Evolutionary conservation across 257 asterid genomes (phyloP).

Genomic region (Lycium ferocissimum): DNA sequence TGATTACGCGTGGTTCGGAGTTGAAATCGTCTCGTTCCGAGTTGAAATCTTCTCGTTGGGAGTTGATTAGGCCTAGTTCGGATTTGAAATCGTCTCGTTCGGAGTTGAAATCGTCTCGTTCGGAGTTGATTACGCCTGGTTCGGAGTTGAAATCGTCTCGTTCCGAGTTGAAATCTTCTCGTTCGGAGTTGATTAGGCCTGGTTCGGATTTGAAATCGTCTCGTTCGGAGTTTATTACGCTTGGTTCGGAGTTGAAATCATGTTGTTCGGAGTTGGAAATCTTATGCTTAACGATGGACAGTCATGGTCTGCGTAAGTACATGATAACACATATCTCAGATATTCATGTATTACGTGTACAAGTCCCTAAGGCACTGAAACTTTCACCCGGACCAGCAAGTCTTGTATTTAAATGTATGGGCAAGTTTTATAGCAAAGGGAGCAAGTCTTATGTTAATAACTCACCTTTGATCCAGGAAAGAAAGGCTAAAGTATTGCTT

Average conservation of each 20-base stretch:
- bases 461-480: conserved; percentile 65
- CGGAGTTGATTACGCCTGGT: background rate
- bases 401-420: conserved; percentile 47
- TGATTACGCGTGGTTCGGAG: too few species aligned
- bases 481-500: conserved; percentile 71
- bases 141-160: background rate
- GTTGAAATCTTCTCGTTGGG: too few species aligned
- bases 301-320: background rate
- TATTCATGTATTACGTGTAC: background rate
- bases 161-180: background rate
- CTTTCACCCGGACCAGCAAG: background rate
- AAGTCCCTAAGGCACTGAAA: background rate
- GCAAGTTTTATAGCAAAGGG: conserved; percentile 53
- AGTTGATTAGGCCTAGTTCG: too few species aligned
- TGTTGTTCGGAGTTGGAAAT: conserved; percentile 10
- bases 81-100: too few species aligned
- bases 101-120: too few species aligned
- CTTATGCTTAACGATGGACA: background rate
- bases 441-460: conserved; percentile 49
- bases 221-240: too few species aligned
- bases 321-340: background rate
- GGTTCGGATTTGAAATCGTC: too few species aligned
- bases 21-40: too few species aligned
- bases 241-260: background rate
- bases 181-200: too few species aligned